Evolutionary conservation across 2,329 filamentous ascomycete species (phyloP), one percentile per base, ranked within the genome.

Genomic region (Ceratocystis variospora): DNA sequence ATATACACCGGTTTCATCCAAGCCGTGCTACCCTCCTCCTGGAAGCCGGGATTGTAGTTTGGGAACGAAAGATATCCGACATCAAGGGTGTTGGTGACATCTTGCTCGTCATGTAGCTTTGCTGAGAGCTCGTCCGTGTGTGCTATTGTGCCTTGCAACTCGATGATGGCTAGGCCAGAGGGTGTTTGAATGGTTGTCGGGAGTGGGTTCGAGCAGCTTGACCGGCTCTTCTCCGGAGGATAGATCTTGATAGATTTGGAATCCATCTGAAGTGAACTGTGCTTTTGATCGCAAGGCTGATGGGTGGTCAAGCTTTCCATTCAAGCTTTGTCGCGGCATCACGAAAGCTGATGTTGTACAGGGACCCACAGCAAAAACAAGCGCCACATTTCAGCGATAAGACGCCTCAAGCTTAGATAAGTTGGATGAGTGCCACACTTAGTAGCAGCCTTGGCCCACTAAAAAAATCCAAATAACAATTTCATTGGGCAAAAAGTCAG

Each of bases 1-100:
- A 97, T 78, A 73, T 96, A 89, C 33, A 93, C 90, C 45, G 84
- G 82, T 76, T 91, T 95, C 89, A 93, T 96, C 92, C 92, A 96
- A 8, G 82, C 82, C 0, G 83, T 86, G 71, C 84, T 81, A 17
- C 78, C 78, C 0, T 74, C 71, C 59, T 78, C 78, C 66, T 76
- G 71, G 2, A 73, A 71, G 33, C 81, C 77, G 7, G 83, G 76
- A 64, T 83, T 79, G 73, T 92, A 90, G 71, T 89, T 81, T 1
- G 90, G 90, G 71, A 96, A 96, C 41, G 87, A 81, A 37, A 96
- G 80, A 66, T 83, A 85, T 41, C 91, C 91, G 69, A 96, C 80
- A 31, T 79, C 76, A 1, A 83, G 83, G 64, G 68, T 64, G 3
- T 59, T 33, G 6, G 57, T 66, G 7, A 48, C 67, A 22, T 68